Evolutionary conservation across 176 grass and related monocot species (phyloP).

Genomic region (Cenchrus purpureus): DNA sequence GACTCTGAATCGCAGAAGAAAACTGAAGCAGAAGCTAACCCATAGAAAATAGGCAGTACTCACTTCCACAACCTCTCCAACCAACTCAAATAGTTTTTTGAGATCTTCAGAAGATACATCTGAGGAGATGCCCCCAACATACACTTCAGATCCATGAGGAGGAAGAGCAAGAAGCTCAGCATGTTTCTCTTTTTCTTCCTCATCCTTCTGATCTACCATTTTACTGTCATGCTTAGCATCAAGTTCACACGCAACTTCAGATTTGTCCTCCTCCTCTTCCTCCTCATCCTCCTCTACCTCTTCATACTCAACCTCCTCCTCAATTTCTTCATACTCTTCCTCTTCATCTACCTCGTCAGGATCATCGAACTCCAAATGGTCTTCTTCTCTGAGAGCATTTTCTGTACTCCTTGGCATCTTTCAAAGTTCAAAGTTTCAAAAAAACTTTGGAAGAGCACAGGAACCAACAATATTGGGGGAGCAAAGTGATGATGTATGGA

Average conservation of each 20-base stretch:
- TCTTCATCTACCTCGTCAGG: slow-evolving; percentile 64
- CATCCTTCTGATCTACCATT: slow-evolving; percentile 34
- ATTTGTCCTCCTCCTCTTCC: slow-evolving; percentile 54
- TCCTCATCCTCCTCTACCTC: slow-evolving; percentile 50
- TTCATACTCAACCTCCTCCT: slow-evolving; percentile 65
- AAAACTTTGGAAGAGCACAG: slow-evolving; percentile 67
- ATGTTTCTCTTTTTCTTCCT: slow-evolving; percentile 51
- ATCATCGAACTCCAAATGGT: slow-evolving; percentile 56
- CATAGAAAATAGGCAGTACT: slow-evolving; percentile 40
- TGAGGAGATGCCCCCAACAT: slow-evolving; percentile 69
- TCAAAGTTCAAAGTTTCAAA: slow-evolving; percentile 62
- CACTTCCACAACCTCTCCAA: slow-evolving; percentile 91
- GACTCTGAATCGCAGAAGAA: slow-evolving; percentile 28
- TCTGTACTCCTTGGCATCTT: slow-evolving; percentile 75
- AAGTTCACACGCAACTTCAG: slow-evolving; percentile 22
- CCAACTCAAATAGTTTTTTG: slow-evolving; percentile 67
- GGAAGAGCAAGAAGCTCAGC: slow-evolving; percentile 79
- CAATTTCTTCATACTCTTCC: slow-evolving; percentile 75
- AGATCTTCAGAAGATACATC: slow-evolving; percentile 74
- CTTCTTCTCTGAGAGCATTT: slow-evolving; percentile 43
- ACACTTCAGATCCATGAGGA: slow-evolving; percentile 93
- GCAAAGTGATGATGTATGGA: slow-evolving; percentile 58
- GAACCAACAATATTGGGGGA: slow-evolving; percentile 56
- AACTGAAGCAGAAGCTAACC: slow-evolving; percentile 35
- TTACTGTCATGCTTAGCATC: slow-evolving; percentile 34